Evolutionary conservation across 306 rosid species (phyloP).

Genomic region (Rubus idaeus): DNA sequence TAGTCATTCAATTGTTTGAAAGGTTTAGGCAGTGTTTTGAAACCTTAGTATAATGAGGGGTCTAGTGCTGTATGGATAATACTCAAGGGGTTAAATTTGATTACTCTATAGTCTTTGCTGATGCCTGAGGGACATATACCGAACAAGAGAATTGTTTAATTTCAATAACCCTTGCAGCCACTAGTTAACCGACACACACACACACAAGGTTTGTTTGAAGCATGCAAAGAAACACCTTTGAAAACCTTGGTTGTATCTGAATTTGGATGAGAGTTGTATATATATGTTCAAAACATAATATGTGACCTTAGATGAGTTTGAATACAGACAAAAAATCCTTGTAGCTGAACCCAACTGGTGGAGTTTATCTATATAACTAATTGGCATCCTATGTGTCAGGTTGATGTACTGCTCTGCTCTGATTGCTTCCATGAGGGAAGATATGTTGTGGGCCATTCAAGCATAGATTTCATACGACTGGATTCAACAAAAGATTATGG

Average conservation of each 20-base stretch:
- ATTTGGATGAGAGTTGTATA: background rate
- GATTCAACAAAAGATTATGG: constrained; percentile 71
- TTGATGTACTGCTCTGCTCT: constrained; percentile 74
- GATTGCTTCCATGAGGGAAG: constrained; percentile 93
- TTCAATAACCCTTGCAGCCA: background rate
- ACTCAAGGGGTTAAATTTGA: background rate
- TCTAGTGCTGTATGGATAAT: background rate
- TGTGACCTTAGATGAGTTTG: background rate
- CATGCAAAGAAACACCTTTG: constrained; percentile 9
- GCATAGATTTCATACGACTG: constrained; percentile 67
- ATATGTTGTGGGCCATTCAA: constrained; percentile 83
- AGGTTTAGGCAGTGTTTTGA: background rate
- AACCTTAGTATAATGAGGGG: no score
- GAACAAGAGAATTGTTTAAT: background rate
- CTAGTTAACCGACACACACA: background rate
- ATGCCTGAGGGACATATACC: background rate
- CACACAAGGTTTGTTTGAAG: background rate
- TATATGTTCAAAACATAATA: background rate
- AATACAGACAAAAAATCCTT: background rate
- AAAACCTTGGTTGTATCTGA: background rate
- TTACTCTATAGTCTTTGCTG: background rate
- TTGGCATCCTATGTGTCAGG: constrained; percentile 50
- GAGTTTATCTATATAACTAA: constrained; percentile 24
- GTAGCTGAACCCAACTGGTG: constrained; percentile 2
- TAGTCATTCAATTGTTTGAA: background rate